These are phyloP conservation scores for Amanita muscaria DNA, from an alignment of 768 basidiomycete species.

Conservation along the genomic window DNA sequence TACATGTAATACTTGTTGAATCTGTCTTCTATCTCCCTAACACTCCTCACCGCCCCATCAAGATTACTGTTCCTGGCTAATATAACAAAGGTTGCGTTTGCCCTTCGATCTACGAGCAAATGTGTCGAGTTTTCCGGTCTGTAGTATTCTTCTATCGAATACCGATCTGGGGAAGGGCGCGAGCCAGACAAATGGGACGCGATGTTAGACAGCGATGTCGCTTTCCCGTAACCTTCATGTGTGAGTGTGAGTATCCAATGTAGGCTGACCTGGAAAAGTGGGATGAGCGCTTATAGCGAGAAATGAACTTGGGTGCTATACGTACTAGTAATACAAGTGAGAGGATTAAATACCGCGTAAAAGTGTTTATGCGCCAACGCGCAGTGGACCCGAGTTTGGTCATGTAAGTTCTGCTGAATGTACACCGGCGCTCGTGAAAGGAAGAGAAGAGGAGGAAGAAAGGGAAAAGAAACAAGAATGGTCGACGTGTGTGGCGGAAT, in stretches of 20 bases:
- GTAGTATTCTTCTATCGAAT: slow-evolving; percentile 12
- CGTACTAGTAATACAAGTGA: slow-evolving; percentile 26
- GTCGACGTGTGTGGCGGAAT: no score
- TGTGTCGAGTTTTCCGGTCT: slow-evolving; percentile 12
- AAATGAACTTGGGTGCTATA: no score
- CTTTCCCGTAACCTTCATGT: slow-evolving; percentile 40
- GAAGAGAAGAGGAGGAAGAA: no score
- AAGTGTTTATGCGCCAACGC: slow-evolving; percentile 26
- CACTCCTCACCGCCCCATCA: slow-evolving; percentile 50
- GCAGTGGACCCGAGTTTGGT: neutral
- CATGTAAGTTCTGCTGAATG: no score
- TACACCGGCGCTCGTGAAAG: no score
- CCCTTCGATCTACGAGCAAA: slow-evolving; percentile 14
- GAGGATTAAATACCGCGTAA: slow-evolving; percentile 26
- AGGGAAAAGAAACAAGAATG: no score
- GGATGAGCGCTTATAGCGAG: no score
- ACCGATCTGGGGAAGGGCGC: neutral
- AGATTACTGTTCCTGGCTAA: slow-evolving; percentile 65
- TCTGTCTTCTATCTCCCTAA: slow-evolving; percentile 71
- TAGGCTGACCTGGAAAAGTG: slow-evolving; percentile 18
- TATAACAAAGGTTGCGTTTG: slow-evolving; percentile 37
- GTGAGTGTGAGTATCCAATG: slow-evolving; percentile 46
- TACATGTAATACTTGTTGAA: slow-evolving; percentile 76
- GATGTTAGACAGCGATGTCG: slow-evolving; percentile 32
- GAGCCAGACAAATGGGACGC: slow-evolving; percentile 15